Evolutionary conservation across 768 basidiomycete genomes (phyloP), one percentile per base, ranked within the genome.

Genomic region (Suillus tomentosus): DNA sequence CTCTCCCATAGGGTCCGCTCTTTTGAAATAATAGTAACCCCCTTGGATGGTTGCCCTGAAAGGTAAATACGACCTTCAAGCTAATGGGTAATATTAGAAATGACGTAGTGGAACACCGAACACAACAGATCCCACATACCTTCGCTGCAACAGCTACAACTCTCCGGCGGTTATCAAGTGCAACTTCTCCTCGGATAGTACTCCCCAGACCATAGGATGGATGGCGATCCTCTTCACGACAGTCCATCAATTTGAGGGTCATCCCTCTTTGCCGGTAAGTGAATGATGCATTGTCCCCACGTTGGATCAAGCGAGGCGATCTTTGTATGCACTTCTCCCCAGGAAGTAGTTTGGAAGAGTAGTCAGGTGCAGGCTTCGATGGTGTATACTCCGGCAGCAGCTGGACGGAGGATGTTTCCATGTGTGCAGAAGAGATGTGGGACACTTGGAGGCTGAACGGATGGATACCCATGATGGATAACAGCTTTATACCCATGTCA

Each of bases 261-360:
- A 77, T 76, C 42, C 65, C 69, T 57, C 60, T 68, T 40, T 76
- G 73, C 64, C 72, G 68, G 34, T 75, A 76, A 17, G 69, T 76
- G 65, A 77, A 76, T 24, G 73, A 65, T 42, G 61, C 68, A n/a
- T 63, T 68, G 48, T 67, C 74, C 15, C 58, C 65, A 31, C 61
- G 53, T 14, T 45, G 37, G 9, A 59, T 31, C n/a, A 61, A 62
- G 19, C 40, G 65, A 31, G 75, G 84, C 0, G 85, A 83, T 51
- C 79, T 79, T 48, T 85, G 82, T 9, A 91, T 81, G 19, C 78
- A 78, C 61, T 78, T 76, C 67, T 91, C 89, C 34, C 81, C 85
- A 3, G 74, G 76, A 5, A 79, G 72, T 40, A 84, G 87, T 34
- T 81, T 81, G 42, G 72, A 80, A 56, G 89, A 86, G 70, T 91